Percentiles rank a stretch among this genome's conserved stretches.
Conservation (phyloP, 2,329 filamentous ascomycete species). For the Talaromyces atroroseus region DNA sequence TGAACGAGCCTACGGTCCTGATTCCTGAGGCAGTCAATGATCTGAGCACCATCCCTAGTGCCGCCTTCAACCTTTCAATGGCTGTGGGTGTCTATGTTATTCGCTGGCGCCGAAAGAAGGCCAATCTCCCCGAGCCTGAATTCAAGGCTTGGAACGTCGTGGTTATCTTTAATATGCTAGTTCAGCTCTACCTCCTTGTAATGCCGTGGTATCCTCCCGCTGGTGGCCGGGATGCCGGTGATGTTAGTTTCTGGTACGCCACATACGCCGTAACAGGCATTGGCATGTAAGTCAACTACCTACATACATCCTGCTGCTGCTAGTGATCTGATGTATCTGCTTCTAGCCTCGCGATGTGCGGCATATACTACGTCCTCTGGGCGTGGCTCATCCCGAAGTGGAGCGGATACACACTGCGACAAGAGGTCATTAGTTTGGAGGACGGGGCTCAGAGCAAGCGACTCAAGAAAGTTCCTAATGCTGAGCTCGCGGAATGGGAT, state of each 20-base stretch:
- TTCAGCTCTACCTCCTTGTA: constrained; percentile 57
- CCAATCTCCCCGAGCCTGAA: constrained; percentile 27
- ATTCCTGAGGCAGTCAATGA: constrained; percentile 46
- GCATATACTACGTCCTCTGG: constrained; percentile 55
- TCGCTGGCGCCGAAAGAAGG: neutral
- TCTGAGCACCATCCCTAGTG: constrained; percentile 53
- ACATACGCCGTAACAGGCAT: constrained; percentile 63
- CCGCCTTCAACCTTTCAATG: constrained; percentile 55
- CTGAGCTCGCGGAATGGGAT: constrained; percentile 52
- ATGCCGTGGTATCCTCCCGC: constrained; percentile 69
- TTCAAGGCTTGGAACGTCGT: constrained; percentile 57
- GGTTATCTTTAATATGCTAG: constrained; percentile 54
- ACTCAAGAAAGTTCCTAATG: constrained; percentile 50
- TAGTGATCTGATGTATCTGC: neutral
- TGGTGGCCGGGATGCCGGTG: constrained; percentile 53
- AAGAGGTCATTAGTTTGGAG: constrained; percentile 49
- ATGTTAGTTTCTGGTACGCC: constrained; percentile 68
- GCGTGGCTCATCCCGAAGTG: constrained; percentile 51
- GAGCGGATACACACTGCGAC: constrained; percentile 50
- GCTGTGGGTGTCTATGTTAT: constrained; percentile 25
- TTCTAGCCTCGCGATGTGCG: constrained; percentile 47
- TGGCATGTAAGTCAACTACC: constrained; percentile 50
- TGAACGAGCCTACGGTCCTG: neutral
- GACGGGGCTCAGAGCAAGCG: constrained; percentile 44
- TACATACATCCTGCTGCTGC: neutral